Conservation (phyloP, 192 early-diverging fungal species). For the Umbelopsis isabellina region DNA sequence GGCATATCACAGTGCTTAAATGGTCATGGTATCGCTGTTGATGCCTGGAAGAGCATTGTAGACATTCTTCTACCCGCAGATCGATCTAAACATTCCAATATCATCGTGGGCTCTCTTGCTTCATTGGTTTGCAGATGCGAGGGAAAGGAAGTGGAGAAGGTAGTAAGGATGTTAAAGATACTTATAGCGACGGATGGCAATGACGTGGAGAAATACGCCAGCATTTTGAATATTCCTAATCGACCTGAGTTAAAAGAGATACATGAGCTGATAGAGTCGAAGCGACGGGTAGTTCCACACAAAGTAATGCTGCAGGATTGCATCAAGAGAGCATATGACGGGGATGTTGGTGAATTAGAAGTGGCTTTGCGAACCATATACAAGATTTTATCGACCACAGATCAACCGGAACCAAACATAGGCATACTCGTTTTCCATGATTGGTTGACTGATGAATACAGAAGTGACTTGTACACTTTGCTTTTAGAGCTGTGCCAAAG, state of each 20-base stretch:
- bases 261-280: background rate
- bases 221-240: background rate
- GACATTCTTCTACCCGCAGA: background rate
- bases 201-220: background rate
- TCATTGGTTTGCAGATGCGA: background rate
- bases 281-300: background rate
- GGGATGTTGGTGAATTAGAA: background rate
- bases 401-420: background rate
- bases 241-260: background rate
- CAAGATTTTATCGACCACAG: background rate
- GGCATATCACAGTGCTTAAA: conserved; percentile 3
- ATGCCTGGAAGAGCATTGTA: background rate
- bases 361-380: background rate
- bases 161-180: background rate
- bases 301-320: background rate
- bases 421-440: background rate
- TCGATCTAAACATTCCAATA: conserved; percentile 1
- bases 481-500: conserved; percentile 9
- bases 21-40: conserved; percentile 5
- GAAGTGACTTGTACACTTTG: background rate
- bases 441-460: background rate
- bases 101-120: background rate
- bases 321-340: background rate
- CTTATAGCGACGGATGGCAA: background rate
- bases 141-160: background rate